Evolutionary conservation across 2,329 filamentous ascomycete species (phyloP), one percentile per base, ranked within the genome.

Genomic region (Colletotrichum falcatum): DNA sequence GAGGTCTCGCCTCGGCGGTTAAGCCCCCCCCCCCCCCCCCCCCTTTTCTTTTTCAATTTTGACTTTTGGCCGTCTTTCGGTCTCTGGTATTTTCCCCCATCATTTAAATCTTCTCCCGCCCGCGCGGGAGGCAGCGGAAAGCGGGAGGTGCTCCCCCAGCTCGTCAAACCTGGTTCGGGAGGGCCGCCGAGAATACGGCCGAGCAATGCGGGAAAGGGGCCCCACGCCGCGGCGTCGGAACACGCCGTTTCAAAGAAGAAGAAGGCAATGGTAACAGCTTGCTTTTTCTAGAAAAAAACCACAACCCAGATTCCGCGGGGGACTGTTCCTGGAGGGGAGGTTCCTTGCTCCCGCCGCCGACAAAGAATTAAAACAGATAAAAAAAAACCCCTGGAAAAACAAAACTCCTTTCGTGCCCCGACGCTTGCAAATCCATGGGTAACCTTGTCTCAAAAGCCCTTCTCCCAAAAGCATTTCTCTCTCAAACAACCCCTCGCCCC

Each of bases 391-490:
- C n/a, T n/a, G n/a, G n/a, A 44, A 44, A 2, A 20, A 9, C 9
- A n/a, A 59, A 80, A 55, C 56, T 75, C 74, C 28, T 74, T 8
- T 51, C 9, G 48, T 51, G 48, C 26, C 26, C 48, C 3, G 14
- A 51, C 48, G 48, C 48, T 28, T 51, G 48, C 48, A 16, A 18
- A 28, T 14, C 48, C 48, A 51, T 30, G 12, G 23, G 20, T 28
- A 28, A 51, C 14, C 2, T 9, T 4, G 14, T 6, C 23, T 18
- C 48, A 16, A 3, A 51, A 28, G 14, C 2, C 1, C 23, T 33
- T 18, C 26, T n/a, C 18, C 39, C 16, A 16, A 11, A n/a, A n/a
- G n/a, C n/a, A n/a, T n/a, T n/a, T n/a, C n/a, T n/a, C n/a, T n/a
- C n/a, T n/a, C n/a, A n/a, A 33, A 33, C 30, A 33, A 33, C 39